phyloP scores from a whole-genome alignment of 345 rosid species.

The Ceriops tagal region DNA sequence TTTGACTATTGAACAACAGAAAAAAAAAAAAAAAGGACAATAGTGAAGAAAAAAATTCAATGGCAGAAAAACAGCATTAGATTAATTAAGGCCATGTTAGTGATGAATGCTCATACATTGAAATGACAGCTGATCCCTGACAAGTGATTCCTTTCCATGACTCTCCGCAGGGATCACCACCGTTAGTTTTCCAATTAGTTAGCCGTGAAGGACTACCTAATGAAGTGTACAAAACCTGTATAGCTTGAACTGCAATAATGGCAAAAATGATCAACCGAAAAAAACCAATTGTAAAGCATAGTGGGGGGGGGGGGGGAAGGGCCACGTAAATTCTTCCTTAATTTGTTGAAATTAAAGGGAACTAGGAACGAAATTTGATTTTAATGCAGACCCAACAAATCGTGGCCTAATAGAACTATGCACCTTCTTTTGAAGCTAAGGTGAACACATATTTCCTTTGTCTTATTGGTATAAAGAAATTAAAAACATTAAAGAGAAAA shows the following conservation, averaged over 20 bases:
- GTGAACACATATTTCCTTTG: slow-evolving; percentile 3
- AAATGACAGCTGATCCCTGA: slow-evolving; percentile 76
- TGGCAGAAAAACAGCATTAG: neutral
- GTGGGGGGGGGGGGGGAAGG: neutral
- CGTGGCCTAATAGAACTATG: neutral
- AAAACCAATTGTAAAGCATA: neutral
- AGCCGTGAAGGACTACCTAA: slow-evolving; percentile 72
- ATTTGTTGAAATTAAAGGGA: neutral
- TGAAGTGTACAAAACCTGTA: slow-evolving; percentile 71
- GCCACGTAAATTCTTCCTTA: neutral
- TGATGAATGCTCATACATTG: slow-evolving; percentile 47
- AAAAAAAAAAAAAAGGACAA: slow-evolving; percentile 1
- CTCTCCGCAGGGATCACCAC: slow-evolving; percentile 90
- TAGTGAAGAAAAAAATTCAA: slow-evolving; percentile 4
- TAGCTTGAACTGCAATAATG: slow-evolving; percentile 64
- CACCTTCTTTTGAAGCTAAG: neutral
- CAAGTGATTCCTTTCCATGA: slow-evolving; percentile 94
- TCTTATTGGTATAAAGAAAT: slow-evolving; percentile 7
- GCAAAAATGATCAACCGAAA: neutral
- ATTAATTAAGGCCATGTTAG: neutral
- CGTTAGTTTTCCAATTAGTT: slow-evolving; percentile 72
- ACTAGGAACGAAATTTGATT: neutral
- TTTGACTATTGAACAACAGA: slow-evolving; percentile 43
- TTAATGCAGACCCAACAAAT: neutral
- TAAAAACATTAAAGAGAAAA: slow-evolving; percentile 10